These are phyloP conservation scores for Xerocomus potaroensis DNA, from an alignment of 768 basidiomycete genomes.

Conservation along the genomic window DNA sequence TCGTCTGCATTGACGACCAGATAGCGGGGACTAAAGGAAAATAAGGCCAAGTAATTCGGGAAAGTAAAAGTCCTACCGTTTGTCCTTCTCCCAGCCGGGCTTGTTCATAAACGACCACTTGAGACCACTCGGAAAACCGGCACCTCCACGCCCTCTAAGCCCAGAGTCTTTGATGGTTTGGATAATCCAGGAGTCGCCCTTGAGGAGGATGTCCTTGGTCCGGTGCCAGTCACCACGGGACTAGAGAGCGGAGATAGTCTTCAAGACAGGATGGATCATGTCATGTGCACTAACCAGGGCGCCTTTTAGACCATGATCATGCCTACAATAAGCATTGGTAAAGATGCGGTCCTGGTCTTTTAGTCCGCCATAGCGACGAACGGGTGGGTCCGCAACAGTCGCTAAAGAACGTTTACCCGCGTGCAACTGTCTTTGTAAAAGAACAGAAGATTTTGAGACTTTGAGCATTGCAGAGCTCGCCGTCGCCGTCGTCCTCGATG, in stretches of 20 bases:
- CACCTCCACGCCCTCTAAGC: slow-evolving; percentile 91
- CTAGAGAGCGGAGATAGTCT: slow-evolving; percentile 35
- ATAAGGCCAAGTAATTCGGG: neutral
- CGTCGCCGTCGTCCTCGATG: slow-evolving; percentile 12
- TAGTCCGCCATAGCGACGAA: slow-evolving; percentile 87
- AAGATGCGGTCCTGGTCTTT: slow-evolving; percentile 95
- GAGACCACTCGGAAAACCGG: slow-evolving; percentile 93
- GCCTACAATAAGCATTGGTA: slow-evolving; percentile 82
- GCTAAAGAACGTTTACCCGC: slow-evolving; percentile 43
- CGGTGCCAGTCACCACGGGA: slow-evolving; percentile 96
- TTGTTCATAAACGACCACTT: slow-evolving; percentile 99
- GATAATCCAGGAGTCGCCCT: slow-evolving; percentile 97
- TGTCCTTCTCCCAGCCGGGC: slow-evolving; percentile 96
- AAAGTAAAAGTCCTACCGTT: slow-evolving; percentile 44
- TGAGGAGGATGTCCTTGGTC: slow-evolving; percentile 93
- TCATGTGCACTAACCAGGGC: slow-evolving; percentile 53
- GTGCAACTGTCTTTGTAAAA: slow-evolving; percentile 17
- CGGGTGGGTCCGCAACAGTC: slow-evolving; percentile 79
- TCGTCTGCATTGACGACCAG: slow-evolving; percentile 98
- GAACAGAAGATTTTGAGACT: slow-evolving; percentile 23
- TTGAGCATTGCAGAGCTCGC: slow-evolving; percentile 25
- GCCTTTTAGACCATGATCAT: slow-evolving; percentile 92
- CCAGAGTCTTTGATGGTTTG: slow-evolving; percentile 95
- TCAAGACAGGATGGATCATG: neutral
- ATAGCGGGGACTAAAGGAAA: slow-evolving; percentile 75